Evolutionary conservation across 2,329 filamentous ascomycete genomes (phyloP), one percentile per base, ranked within the genome.

Genomic region (Westerdykella ornata): DNA sequence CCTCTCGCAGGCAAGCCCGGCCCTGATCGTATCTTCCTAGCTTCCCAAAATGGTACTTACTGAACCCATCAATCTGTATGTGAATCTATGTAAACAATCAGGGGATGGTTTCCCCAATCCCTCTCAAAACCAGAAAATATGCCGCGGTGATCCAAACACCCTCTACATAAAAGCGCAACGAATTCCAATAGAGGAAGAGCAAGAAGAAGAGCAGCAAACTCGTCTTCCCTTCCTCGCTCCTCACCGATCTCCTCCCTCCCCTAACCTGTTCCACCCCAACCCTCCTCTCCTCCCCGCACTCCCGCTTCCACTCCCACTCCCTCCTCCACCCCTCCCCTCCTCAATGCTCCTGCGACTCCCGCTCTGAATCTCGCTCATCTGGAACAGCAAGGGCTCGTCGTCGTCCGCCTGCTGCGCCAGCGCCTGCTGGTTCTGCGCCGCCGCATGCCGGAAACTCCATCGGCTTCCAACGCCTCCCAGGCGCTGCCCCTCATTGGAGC

Each of bases 361-460:
- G 4, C 56, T 48, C 50, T 80, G 80, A 57, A 85, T 76, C 61
- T 87, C 83, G 28, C 80, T 84, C 72, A 87, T 79, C 48, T 83
- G 80, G 62, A 87, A 87, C 8, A 87, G 71, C 8, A 87, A 63
- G 0, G 80, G 81, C 54, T 87, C 83, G 41, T 85, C 83, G 45
- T 84, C 80, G 17, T 77, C 72, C 38, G 51, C 63, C 11, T 57
- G 58, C 11, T 60, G 58, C 32, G 63, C n/a, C 61, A 2, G 60
- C 63, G 1, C 60, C 62, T 43, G 59, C 62, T 1, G 60, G 62
- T 2, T 42, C 59, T n/a, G 58, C 59, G 4, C 57, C 57, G n/a
- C 58, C 52, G 22, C 22, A 26, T 26, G 8, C 22, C 22, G 22
- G 22, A 26, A 26, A 4, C 8, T 13, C 31, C 31, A 26, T 8